These are phyloP conservation scores for Phytophthora pseudosyringae DNA, from an alignment of 352 stramenopile genomes.

Conservation along the genomic window DNA sequence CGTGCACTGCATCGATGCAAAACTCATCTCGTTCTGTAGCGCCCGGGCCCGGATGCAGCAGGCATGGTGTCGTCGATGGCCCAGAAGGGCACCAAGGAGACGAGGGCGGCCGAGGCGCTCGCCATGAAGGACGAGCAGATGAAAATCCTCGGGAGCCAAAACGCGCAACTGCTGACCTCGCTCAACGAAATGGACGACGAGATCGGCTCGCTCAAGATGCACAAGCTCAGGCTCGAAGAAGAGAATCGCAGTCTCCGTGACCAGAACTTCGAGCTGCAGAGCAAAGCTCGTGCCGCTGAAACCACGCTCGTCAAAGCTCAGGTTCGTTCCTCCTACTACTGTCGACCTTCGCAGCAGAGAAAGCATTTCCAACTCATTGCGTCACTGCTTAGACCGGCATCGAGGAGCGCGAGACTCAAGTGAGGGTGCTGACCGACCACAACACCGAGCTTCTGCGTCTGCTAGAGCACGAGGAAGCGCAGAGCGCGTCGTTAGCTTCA, in stretches of 20 bases:
- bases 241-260: conserved; percentile 93
- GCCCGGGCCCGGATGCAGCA: conserved; percentile 30
- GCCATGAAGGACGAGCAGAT: conserved; percentile 97
- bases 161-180: conserved; percentile 84
- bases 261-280: conserved; percentile 94
- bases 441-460: conserved; percentile 95
- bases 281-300: conserved; percentile 87
- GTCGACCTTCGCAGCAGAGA: too few relatives aligned
- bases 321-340: conserved; percentile 19
- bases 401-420: conserved; percentile 93
- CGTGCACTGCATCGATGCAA: background rate
- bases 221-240: conserved; percentile 82
- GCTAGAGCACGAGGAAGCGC: conserved; percentile 94
- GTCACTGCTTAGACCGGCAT: conserved; percentile 49
- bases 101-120: conserved; percentile 90
- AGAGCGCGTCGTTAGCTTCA: conserved; percentile 67
- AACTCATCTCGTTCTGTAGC: conserved; percentile 17
- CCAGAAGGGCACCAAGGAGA: conserved; percentile 86
- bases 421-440: conserved; percentile 95
- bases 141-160: conserved; percentile 94
- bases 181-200: conserved; percentile 90
- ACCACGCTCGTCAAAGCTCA: conserved; percentile 82
- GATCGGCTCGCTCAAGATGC: conserved; percentile 63
- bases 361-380: background rate
- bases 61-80: conserved; percentile 51